Percentiles rank a stretch among this genome's conserved stretches.
Evolutionary conservation across 495 filamentous ascomycete genomes (phyloP).

Genomic region (Penicillium cinerascens): DNA sequence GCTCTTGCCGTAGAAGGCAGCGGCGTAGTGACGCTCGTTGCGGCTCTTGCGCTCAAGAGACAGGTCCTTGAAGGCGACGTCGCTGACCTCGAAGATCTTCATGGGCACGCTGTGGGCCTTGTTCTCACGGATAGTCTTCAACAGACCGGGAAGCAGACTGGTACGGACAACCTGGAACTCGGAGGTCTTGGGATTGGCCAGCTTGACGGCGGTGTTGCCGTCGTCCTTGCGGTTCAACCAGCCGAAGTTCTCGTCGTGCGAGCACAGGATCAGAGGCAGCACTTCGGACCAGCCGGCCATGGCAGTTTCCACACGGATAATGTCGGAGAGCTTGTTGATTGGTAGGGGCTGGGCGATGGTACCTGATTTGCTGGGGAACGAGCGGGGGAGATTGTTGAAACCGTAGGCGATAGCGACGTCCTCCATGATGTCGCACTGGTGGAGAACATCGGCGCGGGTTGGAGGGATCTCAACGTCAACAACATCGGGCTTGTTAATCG

Average conservation of each 20-base stretch:
- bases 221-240: slow-evolving; percentile 93
- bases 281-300: slow-evolving; percentile 97
- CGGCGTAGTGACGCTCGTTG: slow-evolving; percentile 93
- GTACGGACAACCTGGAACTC: slow-evolving; percentile 98
- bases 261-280: slow-evolving; percentile 94
- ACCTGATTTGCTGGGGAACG: slow-evolving; percentile 75
- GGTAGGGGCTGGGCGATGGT: slow-evolving; percentile 83
- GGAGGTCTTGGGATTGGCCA: slow-evolving; percentile 92
- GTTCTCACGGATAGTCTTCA: slow-evolving; percentile 96
- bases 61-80: slow-evolving; percentile 86
- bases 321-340: slow-evolving; percentile 92
- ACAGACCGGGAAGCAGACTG: slow-evolving; percentile 77
- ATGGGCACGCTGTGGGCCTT: slow-evolving; percentile 85
- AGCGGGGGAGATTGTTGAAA: slow-evolving; percentile 87
- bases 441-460: slow-evolving; percentile 89
- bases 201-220: slow-evolving; percentile 76
- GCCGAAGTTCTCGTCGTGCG: slow-evolving; percentile 96
- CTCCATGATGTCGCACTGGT: slow-evolving; percentile 98
- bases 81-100: slow-evolving; percentile 88
- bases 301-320: slow-evolving; percentile 83
- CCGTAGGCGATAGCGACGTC: slow-evolving; percentile 94
- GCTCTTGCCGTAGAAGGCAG: slow-evolving; percentile 93
- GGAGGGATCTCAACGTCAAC: slow-evolving; percentile 81
- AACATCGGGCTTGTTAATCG: slow-evolving; percentile 55
- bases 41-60: slow-evolving; percentile 73